A percentile compares a stretch with the other conserved stretches of the same genome.
These are phyloP conservation scores for Pseudonitzschia delicatissima DNA, from an alignment of 108 stramenopile species.

Conservation along the genomic window DNA sequence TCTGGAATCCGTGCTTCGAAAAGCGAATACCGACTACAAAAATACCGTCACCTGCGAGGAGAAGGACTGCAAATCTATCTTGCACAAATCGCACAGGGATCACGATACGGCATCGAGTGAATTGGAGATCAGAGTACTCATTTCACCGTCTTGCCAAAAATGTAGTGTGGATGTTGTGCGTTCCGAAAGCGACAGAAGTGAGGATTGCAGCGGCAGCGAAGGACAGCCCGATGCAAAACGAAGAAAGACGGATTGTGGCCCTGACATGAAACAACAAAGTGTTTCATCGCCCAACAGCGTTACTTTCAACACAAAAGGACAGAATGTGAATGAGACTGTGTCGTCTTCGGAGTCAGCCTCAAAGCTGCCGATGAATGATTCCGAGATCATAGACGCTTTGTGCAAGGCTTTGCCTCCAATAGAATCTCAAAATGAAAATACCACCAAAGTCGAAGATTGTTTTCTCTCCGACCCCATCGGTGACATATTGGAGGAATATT, in stretches of 20 bases:
- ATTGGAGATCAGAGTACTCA: constrained; percentile 28
- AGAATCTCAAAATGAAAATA: background rate
- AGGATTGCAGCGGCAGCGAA: background rate
- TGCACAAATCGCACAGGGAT: constrained; percentile 28
- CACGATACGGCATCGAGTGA: constrained; percentile 24
- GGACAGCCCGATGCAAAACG: constrained; percentile 10
- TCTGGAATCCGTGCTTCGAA: constrained; percentile 14
- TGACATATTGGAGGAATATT: constrained; percentile 25
- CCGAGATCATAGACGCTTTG: constrained; percentile 14
- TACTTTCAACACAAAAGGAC: constrained; percentile 8
- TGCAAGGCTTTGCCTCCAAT: constrained; percentile 19
- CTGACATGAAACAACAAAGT: no score
- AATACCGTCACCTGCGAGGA: background rate
- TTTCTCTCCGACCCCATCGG: constrained; percentile 35
- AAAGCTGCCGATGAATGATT: constrained; percentile 3
- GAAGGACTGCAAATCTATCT: background rate
- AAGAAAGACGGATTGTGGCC: background rate
- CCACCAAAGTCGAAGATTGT: constrained; percentile 5
- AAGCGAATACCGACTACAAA: constrained; percentile 24
- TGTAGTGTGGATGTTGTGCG: constrained; percentile 17
- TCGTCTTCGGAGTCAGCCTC: constrained; percentile 15
- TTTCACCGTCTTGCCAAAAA: constrained; percentile 44
- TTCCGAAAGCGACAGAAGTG: background rate
- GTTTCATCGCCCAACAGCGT: background rate
- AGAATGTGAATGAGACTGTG: constrained; percentile 9